These are phyloP conservation scores for Erigeron philadelphicus DNA, from an alignment of 140 eudicot genomes.

Conservation along the genomic window DNA sequence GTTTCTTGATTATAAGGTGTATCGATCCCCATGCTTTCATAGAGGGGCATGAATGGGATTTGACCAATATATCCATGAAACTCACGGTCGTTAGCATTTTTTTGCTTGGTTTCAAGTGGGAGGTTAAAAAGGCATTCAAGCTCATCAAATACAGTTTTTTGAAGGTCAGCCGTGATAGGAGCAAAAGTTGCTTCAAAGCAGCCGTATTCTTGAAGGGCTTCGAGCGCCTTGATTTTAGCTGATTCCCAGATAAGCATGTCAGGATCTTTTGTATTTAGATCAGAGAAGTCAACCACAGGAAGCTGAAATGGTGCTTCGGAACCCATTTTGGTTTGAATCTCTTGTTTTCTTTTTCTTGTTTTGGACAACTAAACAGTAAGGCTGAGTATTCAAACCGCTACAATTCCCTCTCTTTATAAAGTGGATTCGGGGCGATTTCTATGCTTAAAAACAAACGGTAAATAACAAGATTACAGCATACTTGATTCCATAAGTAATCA, in stretches of 20 bases:
- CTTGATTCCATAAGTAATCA: too few relatives aligned
- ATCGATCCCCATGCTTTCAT: conserved; percentile 70
- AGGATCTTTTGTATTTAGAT: conserved; percentile 1
- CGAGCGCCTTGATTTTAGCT: conserved; percentile 29
- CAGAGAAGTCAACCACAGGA: conserved; percentile 30
- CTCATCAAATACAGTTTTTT: conserved; percentile 33
- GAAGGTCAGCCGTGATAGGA: conserved; percentile 37
- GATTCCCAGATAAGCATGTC: conserved; percentile 23
- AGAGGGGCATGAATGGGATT: conserved; percentile 62
- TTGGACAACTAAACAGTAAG: not conserved
- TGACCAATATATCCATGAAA: conserved; percentile 68
- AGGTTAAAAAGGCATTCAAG: conserved; percentile 48
- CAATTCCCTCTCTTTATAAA: conserved; percentile 5
- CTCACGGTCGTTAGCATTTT: conserved; percentile 45
- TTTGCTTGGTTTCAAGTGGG: conserved; percentile 49
- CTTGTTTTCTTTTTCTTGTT: not conserved
- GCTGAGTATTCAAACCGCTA: not conserved
- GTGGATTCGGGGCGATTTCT: not conserved
- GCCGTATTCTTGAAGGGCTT: conserved; percentile 61
- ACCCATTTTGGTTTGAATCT: conserved; percentile 29
- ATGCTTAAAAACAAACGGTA: conserved; percentile 2
- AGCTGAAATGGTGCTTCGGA: conserved; percentile 36
- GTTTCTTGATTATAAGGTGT: conserved; percentile 48
- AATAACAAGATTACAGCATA: too few relatives aligned
- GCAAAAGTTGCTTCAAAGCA: conserved; percentile 57